Percentiles rank a stretch among this genome's conserved stretches.
phyloP scores from a whole-genome alignment of 768 basidiomycete genomes.

The Mycena amicta region DNA sequence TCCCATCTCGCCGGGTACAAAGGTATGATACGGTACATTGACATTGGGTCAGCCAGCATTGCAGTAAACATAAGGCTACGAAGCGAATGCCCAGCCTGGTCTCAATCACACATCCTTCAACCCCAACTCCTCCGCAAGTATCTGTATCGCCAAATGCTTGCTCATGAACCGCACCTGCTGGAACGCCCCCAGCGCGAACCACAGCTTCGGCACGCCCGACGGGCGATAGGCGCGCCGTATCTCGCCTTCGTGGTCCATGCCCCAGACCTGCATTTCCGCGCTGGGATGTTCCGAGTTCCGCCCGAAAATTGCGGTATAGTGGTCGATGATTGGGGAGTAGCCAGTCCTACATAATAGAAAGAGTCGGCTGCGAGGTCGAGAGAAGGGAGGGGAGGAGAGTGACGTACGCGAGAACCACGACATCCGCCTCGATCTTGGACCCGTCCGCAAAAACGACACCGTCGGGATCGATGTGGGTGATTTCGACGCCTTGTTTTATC shows the following conservation, averaged over 20 bases:
- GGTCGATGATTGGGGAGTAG: background rate
- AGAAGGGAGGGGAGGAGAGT: background rate
- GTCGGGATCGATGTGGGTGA: constrained; percentile 48
- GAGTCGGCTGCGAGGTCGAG: background rate
- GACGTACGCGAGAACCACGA: constrained; percentile 14
- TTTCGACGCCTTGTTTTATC: constrained; percentile 48
- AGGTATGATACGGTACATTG: too few species aligned
- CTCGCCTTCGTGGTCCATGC: constrained; percentile 37
- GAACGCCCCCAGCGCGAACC: constrained; percentile 16
- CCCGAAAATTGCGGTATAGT: constrained; percentile 19
- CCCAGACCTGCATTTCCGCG: constrained; percentile 26
- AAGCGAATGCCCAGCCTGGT: too few species aligned
- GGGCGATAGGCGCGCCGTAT: constrained; percentile 22
- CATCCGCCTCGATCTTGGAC: background rate
- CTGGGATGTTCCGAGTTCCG: too few species aligned
- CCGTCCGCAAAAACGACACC: constrained; percentile 5
- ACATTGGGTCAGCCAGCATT: too few species aligned
- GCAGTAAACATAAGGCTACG: too few species aligned
- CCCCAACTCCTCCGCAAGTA: constrained; percentile 10
- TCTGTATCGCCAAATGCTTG: constrained; percentile 17
- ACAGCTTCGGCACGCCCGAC: constrained; percentile 15
- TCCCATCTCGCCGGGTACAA: too few species aligned
- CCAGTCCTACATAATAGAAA: background rate
- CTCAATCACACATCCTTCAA: too few species aligned
- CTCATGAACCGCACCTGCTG: constrained; percentile 14